Evolutionary conservation across 768 basidiomycete genomes (phyloP).

Genomic region (Punctularia strigosozonata): DNA sequence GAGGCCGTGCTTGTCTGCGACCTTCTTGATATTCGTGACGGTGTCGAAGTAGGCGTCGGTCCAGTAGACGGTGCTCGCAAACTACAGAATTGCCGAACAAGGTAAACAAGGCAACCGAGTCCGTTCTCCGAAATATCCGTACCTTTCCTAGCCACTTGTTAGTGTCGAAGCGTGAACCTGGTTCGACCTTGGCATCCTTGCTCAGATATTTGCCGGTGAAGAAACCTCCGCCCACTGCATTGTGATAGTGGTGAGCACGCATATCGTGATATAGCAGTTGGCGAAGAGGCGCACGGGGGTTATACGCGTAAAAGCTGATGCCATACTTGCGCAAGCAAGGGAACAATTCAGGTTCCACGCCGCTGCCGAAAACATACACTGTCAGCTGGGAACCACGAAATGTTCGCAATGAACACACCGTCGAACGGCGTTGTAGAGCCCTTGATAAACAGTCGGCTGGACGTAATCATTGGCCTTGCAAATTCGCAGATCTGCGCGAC

Average conservation of each 20-base stretch:
- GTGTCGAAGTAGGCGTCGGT: constrained; percentile 16
- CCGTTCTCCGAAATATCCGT: background rate
- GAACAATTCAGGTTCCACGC: constrained; percentile 4
- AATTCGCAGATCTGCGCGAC: constrained; percentile 17
- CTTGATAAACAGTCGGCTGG: constrained; percentile 15
- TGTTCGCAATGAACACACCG: background rate
- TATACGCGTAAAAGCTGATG: constrained; percentile 20
- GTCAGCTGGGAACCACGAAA: background rate
- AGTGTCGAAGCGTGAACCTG: background rate
- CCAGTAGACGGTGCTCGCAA: constrained; percentile 3
- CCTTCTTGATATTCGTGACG: constrained; percentile 19
- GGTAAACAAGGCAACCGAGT: no score
- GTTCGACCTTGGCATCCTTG: background rate
- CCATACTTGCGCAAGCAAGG: constrained; percentile 15
- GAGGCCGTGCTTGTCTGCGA: constrained; percentile 18
- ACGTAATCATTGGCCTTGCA: constrained; percentile 13
- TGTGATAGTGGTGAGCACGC: background rate
- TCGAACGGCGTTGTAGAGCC: constrained; percentile 13
- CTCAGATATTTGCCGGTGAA: constrained; percentile 10
- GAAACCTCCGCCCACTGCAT: constrained; percentile 9
- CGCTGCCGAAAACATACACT: constrained; percentile 1
- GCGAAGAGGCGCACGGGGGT: constrained; percentile 14
- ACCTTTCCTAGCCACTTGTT: background rate
- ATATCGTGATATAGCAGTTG: background rate
- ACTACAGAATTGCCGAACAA: no score